Evolutionary conservation across 768 basidiomycete species (phyloP).

Genomic region (Suillus cothurnatus): DNA sequence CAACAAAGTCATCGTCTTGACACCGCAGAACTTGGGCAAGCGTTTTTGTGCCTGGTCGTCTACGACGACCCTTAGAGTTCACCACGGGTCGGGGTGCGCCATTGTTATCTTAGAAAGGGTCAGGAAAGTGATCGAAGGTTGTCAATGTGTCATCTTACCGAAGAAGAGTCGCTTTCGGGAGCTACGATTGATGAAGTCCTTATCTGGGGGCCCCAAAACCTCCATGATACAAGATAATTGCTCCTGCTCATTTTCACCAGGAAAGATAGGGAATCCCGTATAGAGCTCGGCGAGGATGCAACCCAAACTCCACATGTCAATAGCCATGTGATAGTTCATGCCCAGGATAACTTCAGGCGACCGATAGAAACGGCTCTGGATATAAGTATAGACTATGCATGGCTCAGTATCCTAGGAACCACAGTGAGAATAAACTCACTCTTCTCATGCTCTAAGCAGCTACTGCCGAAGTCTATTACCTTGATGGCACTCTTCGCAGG

Average conservation of each 20-base stretch:
- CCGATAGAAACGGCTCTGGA: slow-evolving; percentile 99
- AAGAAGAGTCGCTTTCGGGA: slow-evolving; percentile 95
- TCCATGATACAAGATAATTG: slow-evolving; percentile 99
- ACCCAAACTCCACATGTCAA: slow-evolving; percentile 99
- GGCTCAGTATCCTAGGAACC: slow-evolving; percentile 10
- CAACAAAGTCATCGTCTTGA: slow-evolving; percentile 94
- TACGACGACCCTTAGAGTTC: slow-evolving; percentile 93
- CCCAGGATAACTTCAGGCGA: slow-evolving; percentile 99
- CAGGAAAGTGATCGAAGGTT: slow-evolving; percentile 5
- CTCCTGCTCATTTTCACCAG: slow-evolving; percentile 98
- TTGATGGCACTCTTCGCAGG: slow-evolving; percentile 97
- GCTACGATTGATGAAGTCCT: slow-evolving; percentile 91
- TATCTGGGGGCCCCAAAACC: slow-evolving; percentile 93
- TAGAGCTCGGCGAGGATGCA: slow-evolving; percentile 97
- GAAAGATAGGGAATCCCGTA: slow-evolving; percentile 98
- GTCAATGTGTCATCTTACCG: slow-evolving; percentile 53
- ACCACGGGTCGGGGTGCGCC: slow-evolving; percentile 92
- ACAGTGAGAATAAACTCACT: slow-evolving; percentile 55
- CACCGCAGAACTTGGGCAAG: slow-evolving; percentile 87
- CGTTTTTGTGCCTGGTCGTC: slow-evolving; percentile 90
- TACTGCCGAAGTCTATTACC: slow-evolving; percentile 98
- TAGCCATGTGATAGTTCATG: slow-evolving; percentile 99
- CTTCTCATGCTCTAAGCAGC: slow-evolving; percentile 98
- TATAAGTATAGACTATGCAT: slow-evolving; percentile 92
- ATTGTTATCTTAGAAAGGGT: slow-evolving; percentile 68